These are phyloP conservation scores for Myriosclerotinia duriaeana DNA, from an alignment of 2,329 filamentous ascomycete genomes.

Conservation along the genomic window DNA sequence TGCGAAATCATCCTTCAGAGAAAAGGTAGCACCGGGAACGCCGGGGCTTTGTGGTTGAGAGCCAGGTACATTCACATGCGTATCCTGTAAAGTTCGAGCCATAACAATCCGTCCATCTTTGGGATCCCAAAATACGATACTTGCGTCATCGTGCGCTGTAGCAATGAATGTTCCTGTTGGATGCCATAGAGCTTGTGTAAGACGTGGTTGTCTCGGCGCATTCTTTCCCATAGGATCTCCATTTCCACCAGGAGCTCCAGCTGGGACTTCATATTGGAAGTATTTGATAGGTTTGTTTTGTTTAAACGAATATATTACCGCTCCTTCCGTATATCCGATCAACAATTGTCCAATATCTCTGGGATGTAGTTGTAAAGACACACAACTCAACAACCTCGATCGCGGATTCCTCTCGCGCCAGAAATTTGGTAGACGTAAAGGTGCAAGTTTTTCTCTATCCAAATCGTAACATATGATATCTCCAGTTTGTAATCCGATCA, in stretches of 20 bases:
- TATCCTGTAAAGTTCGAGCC: conserved; percentile 76
- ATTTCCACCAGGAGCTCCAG: conserved; percentile 74
- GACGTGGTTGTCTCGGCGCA: conserved; percentile 64
- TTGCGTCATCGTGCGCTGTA: conserved; percentile 61
- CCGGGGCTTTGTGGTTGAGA: conserved; percentile 40
- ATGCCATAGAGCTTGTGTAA: conserved; percentile 90
- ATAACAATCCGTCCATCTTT: conserved; percentile 83
- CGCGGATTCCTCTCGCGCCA: conserved; percentile 74
- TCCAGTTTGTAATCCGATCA: conserved; percentile 78
- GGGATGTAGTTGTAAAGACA: conserved; percentile 82
- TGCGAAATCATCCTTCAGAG: conserved; percentile 70
- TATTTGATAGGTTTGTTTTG: conserved; percentile 75
- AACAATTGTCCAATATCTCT: conserved; percentile 88
- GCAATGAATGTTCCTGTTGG: conserved; percentile 61
- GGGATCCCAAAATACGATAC: conserved; percentile 89
- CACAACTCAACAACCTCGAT: conserved; percentile 62
- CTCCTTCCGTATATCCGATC: conserved; percentile 86
- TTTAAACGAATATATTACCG: conserved; percentile 92
- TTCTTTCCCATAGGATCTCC: conserved; percentile 62
- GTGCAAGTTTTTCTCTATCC: conserved; percentile 73
- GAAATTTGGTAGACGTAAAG: conserved; percentile 82
- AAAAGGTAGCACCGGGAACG: conserved; percentile 51
- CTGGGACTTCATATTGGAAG: conserved; percentile 79
- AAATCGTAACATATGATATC: conserved; percentile 92
- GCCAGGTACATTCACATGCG: conserved; percentile 68